Percentiles rank a stretch among this genome's conserved stretches.
Evolutionary conservation across 2,329 filamentous ascomycete genomes (phyloP).

Genomic region (Ophiostoma tasmaniense): DNA sequence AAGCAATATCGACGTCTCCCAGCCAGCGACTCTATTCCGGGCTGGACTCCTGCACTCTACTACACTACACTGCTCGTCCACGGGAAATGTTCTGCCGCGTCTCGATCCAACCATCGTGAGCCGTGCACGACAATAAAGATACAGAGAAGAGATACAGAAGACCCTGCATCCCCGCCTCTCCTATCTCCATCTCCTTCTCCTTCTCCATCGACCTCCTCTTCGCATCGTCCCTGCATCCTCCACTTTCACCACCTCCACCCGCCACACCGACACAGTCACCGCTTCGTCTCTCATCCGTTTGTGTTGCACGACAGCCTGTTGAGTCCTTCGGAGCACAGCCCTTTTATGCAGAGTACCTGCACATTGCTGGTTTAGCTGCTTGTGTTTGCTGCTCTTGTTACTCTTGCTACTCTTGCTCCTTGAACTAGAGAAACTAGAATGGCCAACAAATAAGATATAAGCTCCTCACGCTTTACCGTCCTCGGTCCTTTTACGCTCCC

Average conservation of each 20-base stretch:
- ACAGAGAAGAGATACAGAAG: neutral
- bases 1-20: neutral
- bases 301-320: constrained; percentile 14
- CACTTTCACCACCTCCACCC: neutral
- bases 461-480: neutral
- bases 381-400: neutral
- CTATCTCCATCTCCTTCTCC: neutral
- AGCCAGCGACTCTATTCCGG: neutral
- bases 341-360: neutral
- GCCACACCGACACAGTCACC: neutral
- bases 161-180: neutral
- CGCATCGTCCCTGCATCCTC: neutral
- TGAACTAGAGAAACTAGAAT: constrained; percentile 7
- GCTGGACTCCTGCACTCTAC: neutral
- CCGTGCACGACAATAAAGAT: neutral
- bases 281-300: constrained; percentile 1
- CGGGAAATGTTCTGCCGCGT: constrained; percentile 13
- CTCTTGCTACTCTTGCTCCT: neutral
- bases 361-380: neutral
- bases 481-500: neutral
- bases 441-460: constrained; percentile 11
- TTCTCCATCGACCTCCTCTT: neutral
- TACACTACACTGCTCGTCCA: neutral
- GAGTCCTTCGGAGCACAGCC: neutral
- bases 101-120: constrained; percentile 12